Conservation (phyloP, 306 rosid genomes). For the Hylodesmum podocarpum region DNA sequence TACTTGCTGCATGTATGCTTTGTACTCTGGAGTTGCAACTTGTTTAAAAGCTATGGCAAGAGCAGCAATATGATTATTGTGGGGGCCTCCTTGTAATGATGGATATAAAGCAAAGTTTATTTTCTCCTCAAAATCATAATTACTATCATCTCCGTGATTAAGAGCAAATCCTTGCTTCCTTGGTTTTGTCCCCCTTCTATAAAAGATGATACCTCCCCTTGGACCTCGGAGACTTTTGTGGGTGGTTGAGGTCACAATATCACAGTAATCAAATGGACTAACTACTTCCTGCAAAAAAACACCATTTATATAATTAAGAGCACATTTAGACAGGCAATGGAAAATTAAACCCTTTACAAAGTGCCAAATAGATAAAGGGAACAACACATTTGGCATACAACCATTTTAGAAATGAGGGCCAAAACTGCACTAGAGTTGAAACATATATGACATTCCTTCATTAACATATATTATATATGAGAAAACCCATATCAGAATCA, state of each 20-base stretch:
- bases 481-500: not conserved
- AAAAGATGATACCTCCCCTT: conserved; percentile 84
- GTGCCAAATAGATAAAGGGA: not conserved
- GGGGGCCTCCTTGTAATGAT: conserved; percentile 90
- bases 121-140: conserved; percentile 75
- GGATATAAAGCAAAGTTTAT: conserved; percentile 78
- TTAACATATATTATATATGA: not conserved
- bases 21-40: conserved; percentile 76
- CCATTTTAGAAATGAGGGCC: conserved; percentile 12
- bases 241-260: conserved; percentile 81
- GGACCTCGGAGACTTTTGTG: conserved; percentile 93
- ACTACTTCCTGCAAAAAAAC: conserved; percentile 56
- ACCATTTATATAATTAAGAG: conserved; percentile 9
- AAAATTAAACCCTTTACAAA: not conserved
- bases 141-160: conserved; percentile 49
- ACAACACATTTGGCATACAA: conserved; percentile 3
- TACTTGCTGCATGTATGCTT: conserved; percentile 73
- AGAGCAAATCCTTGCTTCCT: conserved; percentile 54
- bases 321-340: not conserved
- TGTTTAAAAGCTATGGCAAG: conserved; percentile 83
- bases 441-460: not conserved
- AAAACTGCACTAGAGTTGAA: not conserved
- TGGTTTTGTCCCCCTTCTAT: conserved; percentile 63
- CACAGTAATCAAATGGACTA: conserved; percentile 77
- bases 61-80: conserved; percentile 85